Conservation (phyloP, 345 rosid species). For the Gossypium sturtianum region DNA sequence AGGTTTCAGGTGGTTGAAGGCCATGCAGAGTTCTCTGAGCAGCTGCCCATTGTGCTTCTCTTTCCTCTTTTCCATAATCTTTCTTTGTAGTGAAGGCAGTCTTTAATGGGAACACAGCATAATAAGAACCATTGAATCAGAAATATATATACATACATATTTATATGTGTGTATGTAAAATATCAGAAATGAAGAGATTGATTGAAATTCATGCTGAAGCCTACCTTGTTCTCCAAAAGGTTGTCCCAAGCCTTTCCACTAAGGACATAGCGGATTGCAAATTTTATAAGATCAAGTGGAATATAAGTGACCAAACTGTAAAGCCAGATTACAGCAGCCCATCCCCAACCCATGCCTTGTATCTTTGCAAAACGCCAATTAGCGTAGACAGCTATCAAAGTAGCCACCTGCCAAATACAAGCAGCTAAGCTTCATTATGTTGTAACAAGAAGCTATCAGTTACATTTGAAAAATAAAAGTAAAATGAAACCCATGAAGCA, state of each 20-base stretch:
- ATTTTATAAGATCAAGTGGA: constrained; percentile 77
- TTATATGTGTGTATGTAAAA: background rate
- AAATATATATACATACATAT: background rate
- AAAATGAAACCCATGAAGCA: background rate
- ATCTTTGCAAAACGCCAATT: constrained; percentile 68
- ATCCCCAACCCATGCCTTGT: constrained; percentile 78
- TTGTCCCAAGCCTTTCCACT: constrained; percentile 90
- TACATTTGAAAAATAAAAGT: background rate
- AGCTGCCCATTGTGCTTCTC: constrained; percentile 95
- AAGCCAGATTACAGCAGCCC: constrained; percentile 94
- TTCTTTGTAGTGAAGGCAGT: constrained; percentile 90
- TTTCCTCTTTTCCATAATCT: constrained; percentile 83
- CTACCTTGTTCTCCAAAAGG: constrained; percentile 76
- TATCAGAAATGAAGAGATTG: background rate
- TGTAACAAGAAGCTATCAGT: background rate
- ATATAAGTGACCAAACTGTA: constrained; percentile 65
- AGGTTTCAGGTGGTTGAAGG: constrained; percentile 66
- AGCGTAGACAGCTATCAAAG: constrained; percentile 78
- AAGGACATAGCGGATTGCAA: constrained; percentile 52
- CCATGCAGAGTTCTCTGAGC: constrained; percentile 95
- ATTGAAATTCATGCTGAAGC: background rate
- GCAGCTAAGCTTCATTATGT: background rate
- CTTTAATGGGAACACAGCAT: constrained; percentile 18
- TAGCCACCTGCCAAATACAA: constrained; percentile 48
- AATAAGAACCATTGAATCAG: background rate